Percentiles rank a stretch among this genome's conserved stretches.
Evolutionary conservation across 305 asterid genomes (phyloP).

Genomic region (Fraxinus paxiana): DNA sequence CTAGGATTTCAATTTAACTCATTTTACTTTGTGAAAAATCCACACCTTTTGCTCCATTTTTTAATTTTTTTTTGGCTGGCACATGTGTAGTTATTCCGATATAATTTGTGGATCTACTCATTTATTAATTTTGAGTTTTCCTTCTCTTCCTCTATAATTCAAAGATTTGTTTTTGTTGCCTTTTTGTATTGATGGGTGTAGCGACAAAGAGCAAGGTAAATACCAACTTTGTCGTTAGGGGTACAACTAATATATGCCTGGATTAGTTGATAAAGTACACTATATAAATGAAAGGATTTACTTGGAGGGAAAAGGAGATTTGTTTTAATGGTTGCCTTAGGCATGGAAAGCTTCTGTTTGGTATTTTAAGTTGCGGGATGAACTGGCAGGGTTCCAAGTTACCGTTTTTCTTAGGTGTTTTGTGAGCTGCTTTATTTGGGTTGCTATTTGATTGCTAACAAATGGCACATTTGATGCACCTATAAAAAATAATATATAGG

Average conservation of each 20-base stretch:
- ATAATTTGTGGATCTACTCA: conserved; percentile 9
- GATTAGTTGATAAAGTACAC: not conserved
- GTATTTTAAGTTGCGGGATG: not conserved
- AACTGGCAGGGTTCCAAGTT: not conserved
- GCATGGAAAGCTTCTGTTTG: not conserved
- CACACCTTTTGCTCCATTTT: conserved; percentile 17
- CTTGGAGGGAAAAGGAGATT: not conserved
- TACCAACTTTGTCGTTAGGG: not conserved
- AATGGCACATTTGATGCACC: not conserved
- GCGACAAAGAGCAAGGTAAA: not conserved
- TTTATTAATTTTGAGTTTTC: conserved; percentile 9
- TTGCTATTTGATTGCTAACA: not conserved
- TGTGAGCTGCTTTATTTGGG: not conserved
- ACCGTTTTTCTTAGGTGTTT: not conserved
- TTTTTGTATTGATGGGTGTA: not conserved
- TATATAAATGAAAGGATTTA: not conserved
- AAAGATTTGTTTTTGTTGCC: not conserved
- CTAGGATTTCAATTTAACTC: not conserved
- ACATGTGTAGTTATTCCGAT: not conserved
- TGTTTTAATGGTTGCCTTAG: not conserved
- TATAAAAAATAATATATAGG: not conserved
- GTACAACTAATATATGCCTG: not conserved
- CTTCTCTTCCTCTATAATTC: not conserved
- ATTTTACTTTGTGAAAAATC: not conserved
- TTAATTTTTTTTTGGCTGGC: not conserved